Base-by-base conservation (phyloP, 192 early-diverging fungal species). In the Glomus cerebriforme region DNA sequence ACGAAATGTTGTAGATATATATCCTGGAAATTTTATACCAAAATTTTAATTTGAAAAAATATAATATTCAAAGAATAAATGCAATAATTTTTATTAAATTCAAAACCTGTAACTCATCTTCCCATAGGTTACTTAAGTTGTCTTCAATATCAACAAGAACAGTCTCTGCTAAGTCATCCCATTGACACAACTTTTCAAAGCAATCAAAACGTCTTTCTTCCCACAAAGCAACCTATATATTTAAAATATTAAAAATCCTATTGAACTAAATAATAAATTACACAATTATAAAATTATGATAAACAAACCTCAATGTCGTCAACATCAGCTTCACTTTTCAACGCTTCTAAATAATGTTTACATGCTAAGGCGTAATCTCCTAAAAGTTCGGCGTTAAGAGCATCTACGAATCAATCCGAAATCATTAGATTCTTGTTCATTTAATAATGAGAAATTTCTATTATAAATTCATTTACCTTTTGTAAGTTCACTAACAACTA, bases 121-220 rank as follows among this genome's bases (percentile, higher is more conserved):
- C 86, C 92, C 92, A 93, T 0, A 93, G 29, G 5, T 79, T 76
- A 0, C 80, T 69, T 24, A 86, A 69, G 72, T 91, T 70, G 31
- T 81, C 69, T 7, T 89, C 88, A 47, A 94, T 63, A 60, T 89
- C 88, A n/a, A 82, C 45, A 75, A 85, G 79, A 54, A 91, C 84
- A 78, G 81, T 84, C 7, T 81, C 71, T 4, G 87, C 85, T 34
- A 94, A 75, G 10, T 83, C 81, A 68, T 91, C 89, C 91, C 92
- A 94, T 58, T 89, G 78, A 6, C 86, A 88, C 37, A 94, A 83
- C 27, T 90, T 84, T 58, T 89, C 87, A 72, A 90, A 79, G 75
- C 92, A 93, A 69, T 88, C 85, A 29, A 92, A 81, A 8, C 87
- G 83, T 15, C 89, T 89, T 32, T 88, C 72, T 17, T 82, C 85